Percentiles rank a stretch among this genome's conserved stretches.
These are phyloP conservation scores for Bacidia gigantensis DNA, from an alignment of 495 filamentous ascomycete species.

Conservation along the genomic window DNA sequence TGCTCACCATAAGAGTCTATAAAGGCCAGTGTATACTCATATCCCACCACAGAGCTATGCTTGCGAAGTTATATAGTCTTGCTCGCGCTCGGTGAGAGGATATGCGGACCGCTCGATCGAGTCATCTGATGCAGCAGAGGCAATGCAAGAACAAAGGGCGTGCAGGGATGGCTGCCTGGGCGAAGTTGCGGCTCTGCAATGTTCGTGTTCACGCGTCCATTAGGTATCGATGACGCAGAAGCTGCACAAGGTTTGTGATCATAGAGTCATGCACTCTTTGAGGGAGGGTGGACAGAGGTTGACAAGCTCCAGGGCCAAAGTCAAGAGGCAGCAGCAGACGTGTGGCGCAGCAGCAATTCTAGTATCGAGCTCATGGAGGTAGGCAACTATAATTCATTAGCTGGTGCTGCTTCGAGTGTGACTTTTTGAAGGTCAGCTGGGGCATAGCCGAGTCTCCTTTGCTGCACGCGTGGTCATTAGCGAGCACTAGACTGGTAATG, in stretches of 20 bases:
- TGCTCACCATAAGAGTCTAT: slow-evolving; percentile 13
- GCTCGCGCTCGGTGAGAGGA: not conserved
- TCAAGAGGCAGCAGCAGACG: not conserved
- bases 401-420: not conserved
- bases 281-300: not conserved
- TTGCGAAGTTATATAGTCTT: not conserved
- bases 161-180: slow-evolving; percentile 1
- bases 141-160: not conserved
- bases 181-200: not conserved
- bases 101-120: not conserved
- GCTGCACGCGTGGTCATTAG: not conserved
- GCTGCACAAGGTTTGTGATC: not conserved
- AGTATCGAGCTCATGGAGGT: not conserved
- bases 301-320: not conserved
- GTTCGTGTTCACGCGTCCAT: not conserved
- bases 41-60: not conserved
- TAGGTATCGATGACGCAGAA: not conserved
- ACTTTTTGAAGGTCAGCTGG: not conserved
- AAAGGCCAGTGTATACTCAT: not conserved
- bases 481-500: too few relatives aligned
- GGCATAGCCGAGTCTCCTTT: not conserved
- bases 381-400: not conserved
- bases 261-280: not conserved
- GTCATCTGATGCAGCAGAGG: not conserved
- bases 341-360: not conserved